These are phyloP conservation scores for Epithemia pelagica DNA, from an alignment of 108 stramenopile species.

Conservation along the genomic window DNA sequence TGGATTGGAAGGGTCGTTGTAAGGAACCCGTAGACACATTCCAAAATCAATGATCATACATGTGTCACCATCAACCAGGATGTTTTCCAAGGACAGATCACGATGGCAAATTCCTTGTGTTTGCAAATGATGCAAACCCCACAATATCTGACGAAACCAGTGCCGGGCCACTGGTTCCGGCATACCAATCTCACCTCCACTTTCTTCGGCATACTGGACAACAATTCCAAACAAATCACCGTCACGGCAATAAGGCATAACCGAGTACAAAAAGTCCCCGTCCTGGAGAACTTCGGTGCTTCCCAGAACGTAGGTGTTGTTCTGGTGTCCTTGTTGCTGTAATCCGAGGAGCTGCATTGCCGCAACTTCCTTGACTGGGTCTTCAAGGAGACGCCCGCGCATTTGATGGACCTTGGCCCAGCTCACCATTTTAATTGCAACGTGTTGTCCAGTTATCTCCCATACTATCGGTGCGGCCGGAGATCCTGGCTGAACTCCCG, in stretches of 20 bases:
- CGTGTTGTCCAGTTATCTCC: slow-evolving; percentile 68
- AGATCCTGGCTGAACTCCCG: slow-evolving; percentile 68
- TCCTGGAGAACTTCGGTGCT: slow-evolving; percentile 77
- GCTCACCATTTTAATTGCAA: slow-evolving; percentile 89
- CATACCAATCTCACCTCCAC: slow-evolving; percentile 71
- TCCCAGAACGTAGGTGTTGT: slow-evolving; percentile 47
- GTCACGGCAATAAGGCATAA: slow-evolving; percentile 86
- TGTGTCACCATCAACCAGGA: slow-evolving; percentile 68
- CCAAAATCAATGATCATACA: slow-evolving; percentile 93
- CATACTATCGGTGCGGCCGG: slow-evolving; percentile 74
- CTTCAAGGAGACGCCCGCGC: slow-evolving; percentile 76
- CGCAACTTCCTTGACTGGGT: slow-evolving; percentile 87
- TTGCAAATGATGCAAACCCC: slow-evolving; percentile 84
- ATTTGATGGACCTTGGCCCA: slow-evolving; percentile 75
- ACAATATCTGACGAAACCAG: slow-evolving; percentile 86
- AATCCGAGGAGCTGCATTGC: slow-evolving; percentile 75
- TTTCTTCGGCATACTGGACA: slow-evolving; percentile 62
- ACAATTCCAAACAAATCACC: slow-evolving; percentile 89
- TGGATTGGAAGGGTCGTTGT: slow-evolving; percentile 41
- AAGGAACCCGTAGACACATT: slow-evolving; percentile 89
- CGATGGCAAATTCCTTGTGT: slow-evolving; percentile 83
- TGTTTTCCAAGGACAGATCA: slow-evolving; percentile 86
- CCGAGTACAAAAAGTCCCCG: slow-evolving; percentile 70
- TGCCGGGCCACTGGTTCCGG: slow-evolving; percentile 75
- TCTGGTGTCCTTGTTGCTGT: slow-evolving; percentile 34